A percentile compares a stretch with the other conserved stretches of the same genome.
These are phyloP conservation scores for Taphrina wiesneri DNA, from an alignment of 1,139 yeast species.

Conservation along the genomic window DNA sequence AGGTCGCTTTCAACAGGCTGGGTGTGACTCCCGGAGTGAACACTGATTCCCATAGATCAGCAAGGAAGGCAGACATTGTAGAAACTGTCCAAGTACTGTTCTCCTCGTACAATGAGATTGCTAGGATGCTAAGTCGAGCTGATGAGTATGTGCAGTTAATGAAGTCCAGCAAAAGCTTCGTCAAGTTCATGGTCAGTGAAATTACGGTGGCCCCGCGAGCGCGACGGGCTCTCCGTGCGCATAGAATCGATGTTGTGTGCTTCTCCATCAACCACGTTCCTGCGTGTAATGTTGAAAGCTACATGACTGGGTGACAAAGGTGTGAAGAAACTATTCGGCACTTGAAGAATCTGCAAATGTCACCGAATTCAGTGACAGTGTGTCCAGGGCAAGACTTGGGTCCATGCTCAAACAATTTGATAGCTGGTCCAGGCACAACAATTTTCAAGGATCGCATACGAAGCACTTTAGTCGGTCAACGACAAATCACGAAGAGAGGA, in stretches of 20 bases:
- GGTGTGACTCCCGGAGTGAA: slow-evolving; percentile 96
- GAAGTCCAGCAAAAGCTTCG: not conserved
- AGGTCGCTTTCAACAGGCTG: slow-evolving; percentile 78
- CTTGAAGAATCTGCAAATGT: not conserved
- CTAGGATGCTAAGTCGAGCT: too few species aligned
- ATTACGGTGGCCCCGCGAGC: too few species aligned
- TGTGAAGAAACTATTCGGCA: not conserved
- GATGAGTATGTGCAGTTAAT: too few species aligned
- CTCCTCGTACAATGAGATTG: not conserved
- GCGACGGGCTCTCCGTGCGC: too few species aligned
- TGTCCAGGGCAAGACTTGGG: slow-evolving; percentile 40
- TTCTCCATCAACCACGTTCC: too few species aligned
- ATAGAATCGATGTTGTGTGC: too few species aligned
- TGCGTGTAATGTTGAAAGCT: too few species aligned
- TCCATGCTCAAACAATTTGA: slow-evolving; percentile 34
- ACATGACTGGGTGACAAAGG: too few species aligned
- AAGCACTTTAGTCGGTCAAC: slow-evolving; percentile 33
- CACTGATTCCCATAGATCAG: slow-evolving; percentile 83
- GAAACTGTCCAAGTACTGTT: too few species aligned
- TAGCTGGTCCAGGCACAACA: slow-evolving; percentile 39
- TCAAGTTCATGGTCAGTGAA: not conserved
- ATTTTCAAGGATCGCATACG: slow-evolving; percentile 34
- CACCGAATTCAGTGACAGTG: not conserved
- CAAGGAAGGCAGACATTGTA: slow-evolving; percentile 49
- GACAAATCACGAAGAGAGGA: slow-evolving; percentile 19